Evolutionary conservation across 2,329 filamentous ascomycete genomes (phyloP), one percentile per base, ranked within the genome.

Genomic region (Aspergillaceae sp.): DNA sequence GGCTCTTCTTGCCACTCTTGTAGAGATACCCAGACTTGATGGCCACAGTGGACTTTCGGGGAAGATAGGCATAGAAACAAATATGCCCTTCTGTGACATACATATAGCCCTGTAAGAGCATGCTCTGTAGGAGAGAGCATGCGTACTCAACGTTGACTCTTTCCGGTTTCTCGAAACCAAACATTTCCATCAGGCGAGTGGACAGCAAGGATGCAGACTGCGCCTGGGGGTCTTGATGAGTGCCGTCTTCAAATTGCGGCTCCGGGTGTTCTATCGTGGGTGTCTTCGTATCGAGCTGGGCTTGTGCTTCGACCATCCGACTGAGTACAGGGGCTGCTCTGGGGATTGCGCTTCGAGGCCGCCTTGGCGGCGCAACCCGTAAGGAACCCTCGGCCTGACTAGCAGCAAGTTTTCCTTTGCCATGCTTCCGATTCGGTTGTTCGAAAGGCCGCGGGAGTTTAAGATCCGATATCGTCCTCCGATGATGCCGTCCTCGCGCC

Each of bases 21-120:
- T 81, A 82, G 2, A 98, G 74, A 60, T 91, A 88, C 1, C 92
- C 91, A 1, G 89, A 91, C 67, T 95, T 97, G 54, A 83, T 79
- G 11, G 86, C 78, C 45, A 83, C 76, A 55, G 86, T 80, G 43
- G 85, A 81, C 74, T 92, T 95, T 73, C 90, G 94, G 5, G 89
- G 89, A n/a, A 97, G 77, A 63, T 96, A 96, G 35, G 92, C 89
- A 63, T 96, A 97, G 65, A 97, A 98, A 69, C 90, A 96, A 50
- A 97, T 86, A 63, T 98, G 92, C 56, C 84, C 86, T 50, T 85
- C 76, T 0, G 92, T 97, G 60, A 98, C 87, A 69, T 97, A 97
- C 77, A 98, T 84, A 64, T 92, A 96, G 4, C 92, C 92, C 62
- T 96, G 89, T 6, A 97, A 76, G 29, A 97, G 73, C 40, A 95